Evolutionary conservation across 225 moss, liverwort and hornwort species (phyloP), one percentile per base, ranked within the genome.

Genomic region (Bryum argenteum): DNA sequence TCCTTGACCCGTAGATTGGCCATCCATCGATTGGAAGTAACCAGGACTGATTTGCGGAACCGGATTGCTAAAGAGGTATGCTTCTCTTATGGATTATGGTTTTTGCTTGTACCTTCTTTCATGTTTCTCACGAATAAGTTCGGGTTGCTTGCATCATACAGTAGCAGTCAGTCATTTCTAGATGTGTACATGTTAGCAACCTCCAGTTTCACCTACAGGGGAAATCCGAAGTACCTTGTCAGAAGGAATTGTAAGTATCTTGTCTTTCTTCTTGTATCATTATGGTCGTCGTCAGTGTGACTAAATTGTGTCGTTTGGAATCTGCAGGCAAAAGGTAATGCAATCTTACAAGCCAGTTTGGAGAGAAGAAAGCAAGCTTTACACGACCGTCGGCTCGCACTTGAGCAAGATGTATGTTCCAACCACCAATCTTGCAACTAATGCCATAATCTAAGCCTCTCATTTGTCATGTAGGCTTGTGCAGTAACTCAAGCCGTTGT

Each of bases 281-380:
- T 8, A 1, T 67, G 24, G 11, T 58, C 53, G 38, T 44, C 5
- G 20, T 57, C 19, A 26, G 13, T 57, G 8, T 68, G 5, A 39
- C 33, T 74, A 10, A 61, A 23, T 55, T 13, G 6, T 52, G 48
- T 15, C 54, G 28, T 56, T 70, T 38, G 66, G 24, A 69, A 20
- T 28, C n/a, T 54, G 54, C 84, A 98, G 91, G 92, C 89, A 9
- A 94, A 98, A 78, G 94, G 87, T 52, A 98, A 91, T 85, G 89
- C 92, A 38, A 91, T 89, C 4, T 77, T 94, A 79, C 92, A 92
- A 85, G 94, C 97, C 48, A 92, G 91, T 56, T 80, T 98, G 87
- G 91, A 98, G 81, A 91, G 90, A 83, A 92, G 94, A 63, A 94
- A 94, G 67, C 89, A 92, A 84, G 94, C 89, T 74, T 75, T 98